Percentiles rank a stretch among this genome's conserved stretches.
These are phyloP conservation scores for Coniochaeta pulveracea DNA, from an alignment of 2,329 filamentous ascomycete species.

Conservation along the genomic window DNA sequence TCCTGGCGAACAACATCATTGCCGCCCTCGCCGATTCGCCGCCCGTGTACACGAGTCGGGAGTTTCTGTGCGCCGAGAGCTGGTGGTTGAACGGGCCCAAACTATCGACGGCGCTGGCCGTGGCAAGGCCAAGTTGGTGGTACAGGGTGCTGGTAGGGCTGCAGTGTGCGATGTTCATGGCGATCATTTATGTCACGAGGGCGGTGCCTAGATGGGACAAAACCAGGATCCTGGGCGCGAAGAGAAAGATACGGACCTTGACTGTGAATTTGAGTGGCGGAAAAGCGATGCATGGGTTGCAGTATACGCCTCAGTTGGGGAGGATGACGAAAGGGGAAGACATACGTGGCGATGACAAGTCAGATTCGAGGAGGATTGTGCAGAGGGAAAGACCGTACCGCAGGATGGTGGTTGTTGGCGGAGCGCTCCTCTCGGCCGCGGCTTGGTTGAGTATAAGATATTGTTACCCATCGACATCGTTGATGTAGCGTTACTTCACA, in stretches of 20 bases:
- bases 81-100: slow-evolving; percentile 60
- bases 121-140: slow-evolving; percentile 43
- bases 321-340: background rate
- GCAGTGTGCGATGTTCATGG: slow-evolving; percentile 56
- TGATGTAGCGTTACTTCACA: too few species aligned
- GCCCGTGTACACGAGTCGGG: slow-evolving; percentile 52
- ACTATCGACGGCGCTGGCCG: slow-evolving; percentile 46
- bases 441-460: slow-evolving; percentile 14
- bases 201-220: slow-evolving; percentile 25
- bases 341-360: background rate
- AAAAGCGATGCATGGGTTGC: slow-evolving; percentile 9
- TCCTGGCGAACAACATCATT: slow-evolving; percentile 68
- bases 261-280: slow-evolving; percentile 5
- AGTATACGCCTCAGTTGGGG: slow-evolving; percentile 8
- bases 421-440: slow-evolving; percentile 7
- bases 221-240: slow-evolving; percentile 31
- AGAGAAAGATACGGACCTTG: slow-evolving; percentile 5
- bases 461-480: too few species aligned
- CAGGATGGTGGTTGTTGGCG: slow-evolving; percentile 24
- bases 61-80: slow-evolving; percentile 57
- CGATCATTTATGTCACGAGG: slow-evolving; percentile 33
- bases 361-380: slow-evolving; percentile 14
- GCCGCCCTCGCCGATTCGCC: slow-evolving; percentile 53
- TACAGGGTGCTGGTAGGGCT: slow-evolving; percentile 50
- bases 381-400: slow-evolving; percentile 37